These are phyloP conservation scores for Capniomyces stellatus DNA, from an alignment of 371 early-diverging fungal species.

Conservation along the genomic window DNA sequence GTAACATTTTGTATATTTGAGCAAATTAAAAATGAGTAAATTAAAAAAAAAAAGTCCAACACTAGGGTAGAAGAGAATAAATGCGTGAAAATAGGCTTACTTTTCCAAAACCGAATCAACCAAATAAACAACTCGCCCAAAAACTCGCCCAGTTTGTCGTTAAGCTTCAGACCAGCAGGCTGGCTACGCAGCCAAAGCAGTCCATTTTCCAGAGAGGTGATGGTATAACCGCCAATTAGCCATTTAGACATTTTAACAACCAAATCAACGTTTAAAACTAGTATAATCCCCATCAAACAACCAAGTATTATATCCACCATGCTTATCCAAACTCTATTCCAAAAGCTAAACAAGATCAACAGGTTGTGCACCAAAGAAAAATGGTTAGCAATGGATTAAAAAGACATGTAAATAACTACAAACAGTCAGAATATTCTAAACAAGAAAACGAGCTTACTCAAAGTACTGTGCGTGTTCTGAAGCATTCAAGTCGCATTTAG, in stretches of 20 bases:
- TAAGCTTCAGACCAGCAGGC: constrained; percentile 93
- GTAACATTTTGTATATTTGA: not conserved
- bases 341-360: constrained; percentile 42
- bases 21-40: not conserved
- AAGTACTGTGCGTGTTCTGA: constrained; percentile 21
- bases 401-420: too few species aligned
- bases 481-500: constrained; percentile 3
- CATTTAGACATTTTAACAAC: constrained; percentile 26
- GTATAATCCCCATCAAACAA: constrained; percentile 50
- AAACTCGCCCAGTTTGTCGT: constrained; percentile 70
- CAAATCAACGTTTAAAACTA: constrained; percentile 37
- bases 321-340: constrained; percentile 89
- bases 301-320: constrained; percentile 85
- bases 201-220: constrained; percentile 38
- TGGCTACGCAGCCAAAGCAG: constrained; percentile 81
- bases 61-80: not conserved
- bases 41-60: not conserved
- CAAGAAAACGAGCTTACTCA: constrained; percentile 36
- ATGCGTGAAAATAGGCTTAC: not conserved
- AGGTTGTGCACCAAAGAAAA: too few species aligned
- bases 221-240: constrained; percentile 44
- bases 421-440: too few species aligned
- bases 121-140: constrained; percentile 87
- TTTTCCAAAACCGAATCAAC: constrained; percentile 74
- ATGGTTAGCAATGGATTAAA: too few species aligned